Evolutionary conservation across 176 grass and related monocot species (phyloP).

Genomic region (Eleusine coracana): DNA sequence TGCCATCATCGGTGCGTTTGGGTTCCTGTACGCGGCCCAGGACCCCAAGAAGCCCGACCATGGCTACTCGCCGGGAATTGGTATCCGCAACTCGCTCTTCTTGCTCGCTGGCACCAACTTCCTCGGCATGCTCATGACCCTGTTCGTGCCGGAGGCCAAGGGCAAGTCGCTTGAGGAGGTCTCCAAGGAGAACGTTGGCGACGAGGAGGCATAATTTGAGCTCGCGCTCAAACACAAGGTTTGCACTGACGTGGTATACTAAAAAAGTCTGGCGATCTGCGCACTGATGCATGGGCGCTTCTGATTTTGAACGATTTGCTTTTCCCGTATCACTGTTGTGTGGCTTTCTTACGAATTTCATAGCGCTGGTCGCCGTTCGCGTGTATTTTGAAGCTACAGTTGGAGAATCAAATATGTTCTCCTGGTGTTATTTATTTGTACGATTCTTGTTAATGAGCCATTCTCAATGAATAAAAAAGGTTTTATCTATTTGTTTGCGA

Average conservation of each 20-base stretch:
- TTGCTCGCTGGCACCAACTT: slow-evolving; percentile 60
- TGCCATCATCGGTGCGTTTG: slow-evolving; percentile 71
- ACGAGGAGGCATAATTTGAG: not conserved
- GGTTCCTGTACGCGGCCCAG: slow-evolving; percentile 73
- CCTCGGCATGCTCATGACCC: slow-evolving; percentile 50
- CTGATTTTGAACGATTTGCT: not conserved
- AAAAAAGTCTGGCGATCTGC: not conserved
- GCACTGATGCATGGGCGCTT: not conserved
- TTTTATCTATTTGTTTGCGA: not conserved
- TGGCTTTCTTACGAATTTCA: not conserved
- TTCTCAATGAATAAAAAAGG: not conserved
- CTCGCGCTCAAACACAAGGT: not conserved
- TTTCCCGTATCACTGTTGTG: not conserved
- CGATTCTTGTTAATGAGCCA: not conserved
- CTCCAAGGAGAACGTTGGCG: slow-evolving; percentile 53
- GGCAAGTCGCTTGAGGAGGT: slow-evolving; percentile 67
- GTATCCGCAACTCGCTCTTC: slow-evolving; percentile 72
- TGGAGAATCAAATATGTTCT: not conserved
- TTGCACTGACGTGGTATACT: not conserved
- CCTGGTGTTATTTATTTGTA: not conserved
- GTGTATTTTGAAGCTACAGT: not conserved
- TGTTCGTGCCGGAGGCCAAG: slow-evolving; percentile 69
- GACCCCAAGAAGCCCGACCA: slow-evolving; percentile 40
- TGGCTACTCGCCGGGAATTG: slow-evolving; percentile 54
- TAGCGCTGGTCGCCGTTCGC: no score